Evolutionary conservation across 1,284 basidiomycete genomes (phyloP).

Genomic region (Chondrostereum purpureum): DNA sequence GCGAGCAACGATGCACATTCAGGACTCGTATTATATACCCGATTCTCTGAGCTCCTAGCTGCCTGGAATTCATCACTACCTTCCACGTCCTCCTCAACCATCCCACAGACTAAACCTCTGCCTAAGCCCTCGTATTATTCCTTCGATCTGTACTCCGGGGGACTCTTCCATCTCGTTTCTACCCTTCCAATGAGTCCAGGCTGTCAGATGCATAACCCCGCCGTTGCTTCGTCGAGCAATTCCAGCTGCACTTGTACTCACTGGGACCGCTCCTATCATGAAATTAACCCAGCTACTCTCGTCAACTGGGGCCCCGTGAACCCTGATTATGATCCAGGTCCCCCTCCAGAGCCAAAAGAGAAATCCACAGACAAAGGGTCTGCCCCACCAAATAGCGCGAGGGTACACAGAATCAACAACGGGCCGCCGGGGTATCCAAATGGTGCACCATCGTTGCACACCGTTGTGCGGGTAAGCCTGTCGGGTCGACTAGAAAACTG

Average conservation of each 20-base stretch:
- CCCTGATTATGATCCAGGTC: conserved; percentile 65
- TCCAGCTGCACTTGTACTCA: conserved; percentile 1
- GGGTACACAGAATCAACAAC: too few species aligned
- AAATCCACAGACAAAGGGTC: too few species aligned
- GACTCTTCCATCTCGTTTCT: conserved; percentile 30
- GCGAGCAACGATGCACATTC: conserved; percentile 68
- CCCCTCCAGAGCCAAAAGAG: too few species aligned
- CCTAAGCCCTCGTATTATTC: conserved; percentile 46
- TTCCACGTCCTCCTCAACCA: too few species aligned
- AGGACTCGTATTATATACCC: conserved; percentile 43
- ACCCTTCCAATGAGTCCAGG: conserved; percentile 1
- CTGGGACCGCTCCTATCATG: conserved; percentile 10
- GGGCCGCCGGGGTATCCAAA: too few species aligned
- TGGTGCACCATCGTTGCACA: too few species aligned
- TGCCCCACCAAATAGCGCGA: too few species aligned
- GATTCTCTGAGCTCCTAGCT: conserved; percentile 23
- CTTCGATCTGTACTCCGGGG: conserved; percentile 46
- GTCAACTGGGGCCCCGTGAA: conserved; percentile 48
- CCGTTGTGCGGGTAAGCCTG: too few species aligned
- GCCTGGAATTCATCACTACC: conserved; percentile 25
- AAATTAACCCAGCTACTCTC: conserved; percentile 1
- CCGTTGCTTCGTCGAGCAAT: not conserved
- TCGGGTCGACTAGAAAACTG: too few species aligned
- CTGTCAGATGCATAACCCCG: conserved; percentile 7
- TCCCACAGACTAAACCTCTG: too few species aligned